Conservation (phyloP, 2,329 filamentous ascomycete species). For the Pseudocercospora crystallina region DNA sequence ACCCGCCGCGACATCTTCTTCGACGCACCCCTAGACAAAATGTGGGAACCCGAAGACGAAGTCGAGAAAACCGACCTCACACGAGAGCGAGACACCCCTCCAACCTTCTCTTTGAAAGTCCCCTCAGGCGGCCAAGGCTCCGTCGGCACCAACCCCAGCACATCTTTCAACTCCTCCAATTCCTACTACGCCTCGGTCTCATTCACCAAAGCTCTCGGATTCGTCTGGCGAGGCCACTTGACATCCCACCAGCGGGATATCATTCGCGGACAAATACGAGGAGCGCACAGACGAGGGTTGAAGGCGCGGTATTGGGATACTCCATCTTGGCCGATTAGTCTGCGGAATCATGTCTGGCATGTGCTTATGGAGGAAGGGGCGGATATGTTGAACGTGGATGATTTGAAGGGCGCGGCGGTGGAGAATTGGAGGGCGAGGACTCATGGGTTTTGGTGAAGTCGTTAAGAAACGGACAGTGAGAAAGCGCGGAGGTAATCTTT, state of each 20-base stretch:
- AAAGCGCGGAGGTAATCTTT: too few relatives aligned
- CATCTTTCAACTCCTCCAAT: slow-evolving; percentile 54
- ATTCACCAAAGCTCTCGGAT: slow-evolving; percentile 55
- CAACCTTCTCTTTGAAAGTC: background rate
- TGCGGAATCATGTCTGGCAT: slow-evolving; percentile 57
- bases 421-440: slow-evolving; percentile 46
- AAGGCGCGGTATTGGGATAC: slow-evolving; percentile 59
- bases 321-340: slow-evolving; percentile 54
- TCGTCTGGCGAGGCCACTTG: slow-evolving; percentile 48
- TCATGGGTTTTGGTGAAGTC: slow-evolving; percentile 14
- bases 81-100: slow-evolving; percentile 3
- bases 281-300: slow-evolving; percentile 53
- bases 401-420: slow-evolving; percentile 50
- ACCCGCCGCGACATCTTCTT: slow-evolving; percentile 55
- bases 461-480: background rate
- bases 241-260: slow-evolving; percentile 45
- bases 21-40: slow-evolving; percentile 13
- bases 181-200: slow-evolving; percentile 66
- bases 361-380: slow-evolving; percentile 53
- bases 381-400: slow-evolving; percentile 60
- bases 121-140: slow-evolving; percentile 45
- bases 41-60: slow-evolving; percentile 10
- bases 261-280: slow-evolving; percentile 53
- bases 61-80: too few relatives aligned
- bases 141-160: slow-evolving; percentile 30